Evolutionary conservation across 352 stramenopile genomes (phyloP).

Genomic region (Pythium utonaiense): DNA sequence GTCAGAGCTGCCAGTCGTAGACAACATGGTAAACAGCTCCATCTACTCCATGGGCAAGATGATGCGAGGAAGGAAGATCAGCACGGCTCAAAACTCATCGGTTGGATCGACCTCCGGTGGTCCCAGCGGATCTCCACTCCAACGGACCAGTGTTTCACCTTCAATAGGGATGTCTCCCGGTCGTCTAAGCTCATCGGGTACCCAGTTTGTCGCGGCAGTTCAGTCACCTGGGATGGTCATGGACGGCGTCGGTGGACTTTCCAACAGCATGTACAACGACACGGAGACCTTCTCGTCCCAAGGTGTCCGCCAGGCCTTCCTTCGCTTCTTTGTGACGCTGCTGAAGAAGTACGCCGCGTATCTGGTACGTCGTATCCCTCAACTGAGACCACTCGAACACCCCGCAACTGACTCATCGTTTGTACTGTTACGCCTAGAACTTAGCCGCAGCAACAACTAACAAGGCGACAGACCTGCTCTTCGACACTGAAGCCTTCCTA

Average conservation of each 20-base stretch:
- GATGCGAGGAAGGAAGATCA: constrained; percentile 51
- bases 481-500: constrained; percentile 64
- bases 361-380: constrained; percentile 34
- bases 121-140: constrained; percentile 11
- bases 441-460: constrained; percentile 23
- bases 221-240: constrained; percentile 10
- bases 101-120: constrained; percentile 12
- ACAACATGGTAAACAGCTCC: constrained; percentile 37
- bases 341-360: constrained; percentile 79
- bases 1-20: constrained; percentile 47
- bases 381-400: no score
- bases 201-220: constrained; percentile 18
- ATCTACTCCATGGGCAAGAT: constrained; percentile 73
- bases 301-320: constrained; percentile 63
- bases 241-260: constrained; percentile 44
- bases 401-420: neutral
- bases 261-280: constrained; percentile 67
- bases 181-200: constrained; percentile 30
- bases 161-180: constrained; percentile 19
- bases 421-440: neutral
- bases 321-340: constrained; percentile 80
- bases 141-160: constrained; percentile 12
- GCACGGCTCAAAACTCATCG: constrained; percentile 33
- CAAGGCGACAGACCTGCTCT: constrained; percentile 37
- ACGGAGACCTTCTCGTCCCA: constrained; percentile 63